Percentiles rank a stretch among this genome's conserved stretches.
Evolutionary conservation across 2,329 filamentous ascomycete species (phyloP).

Genomic region (Fusarium sp.): DNA sequence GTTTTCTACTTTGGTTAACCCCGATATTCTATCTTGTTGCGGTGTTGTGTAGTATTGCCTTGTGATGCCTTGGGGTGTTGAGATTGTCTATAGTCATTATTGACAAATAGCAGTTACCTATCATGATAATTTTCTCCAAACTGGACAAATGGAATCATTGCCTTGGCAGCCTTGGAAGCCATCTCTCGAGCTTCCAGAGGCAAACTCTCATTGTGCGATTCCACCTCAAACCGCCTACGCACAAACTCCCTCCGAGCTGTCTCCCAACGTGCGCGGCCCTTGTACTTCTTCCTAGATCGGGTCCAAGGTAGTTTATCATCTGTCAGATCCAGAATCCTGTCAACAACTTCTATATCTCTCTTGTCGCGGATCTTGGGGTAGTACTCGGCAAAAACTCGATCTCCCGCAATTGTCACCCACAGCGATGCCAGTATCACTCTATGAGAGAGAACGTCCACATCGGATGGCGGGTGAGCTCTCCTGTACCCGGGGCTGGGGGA

Average conservation of each 20-base stretch:
- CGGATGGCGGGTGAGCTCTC: neutral
- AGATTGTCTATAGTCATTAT: too few species aligned
- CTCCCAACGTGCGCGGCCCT: constrained; percentile 15
- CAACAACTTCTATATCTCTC: neutral
- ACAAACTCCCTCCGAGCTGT: constrained; percentile 16
- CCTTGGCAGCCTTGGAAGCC: neutral
- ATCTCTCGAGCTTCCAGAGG: neutral
- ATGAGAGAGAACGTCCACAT: neutral
- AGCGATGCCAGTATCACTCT: neutral
- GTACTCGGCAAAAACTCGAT: neutral
- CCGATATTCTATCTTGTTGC: too few species aligned
- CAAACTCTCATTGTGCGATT: neutral
- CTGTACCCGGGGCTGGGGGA: neutral
- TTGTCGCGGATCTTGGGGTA: constrained; percentile 1
- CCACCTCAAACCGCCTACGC: neutral
- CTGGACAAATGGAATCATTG: neutral
- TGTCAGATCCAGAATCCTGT: neutral
- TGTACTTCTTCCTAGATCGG: neutral
- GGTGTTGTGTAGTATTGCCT: too few species aligned
- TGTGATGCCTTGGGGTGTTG: too few species aligned
- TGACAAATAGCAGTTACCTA: too few species aligned
- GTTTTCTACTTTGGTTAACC: too few species aligned
- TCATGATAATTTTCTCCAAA: neutral
- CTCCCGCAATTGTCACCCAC: neutral
- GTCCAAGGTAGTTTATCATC: constrained; percentile 11